These are phyloP conservation scores for Penstemon davidsonii DNA, from an alignment of 257 asterid species.

Conservation along the genomic window DNA sequence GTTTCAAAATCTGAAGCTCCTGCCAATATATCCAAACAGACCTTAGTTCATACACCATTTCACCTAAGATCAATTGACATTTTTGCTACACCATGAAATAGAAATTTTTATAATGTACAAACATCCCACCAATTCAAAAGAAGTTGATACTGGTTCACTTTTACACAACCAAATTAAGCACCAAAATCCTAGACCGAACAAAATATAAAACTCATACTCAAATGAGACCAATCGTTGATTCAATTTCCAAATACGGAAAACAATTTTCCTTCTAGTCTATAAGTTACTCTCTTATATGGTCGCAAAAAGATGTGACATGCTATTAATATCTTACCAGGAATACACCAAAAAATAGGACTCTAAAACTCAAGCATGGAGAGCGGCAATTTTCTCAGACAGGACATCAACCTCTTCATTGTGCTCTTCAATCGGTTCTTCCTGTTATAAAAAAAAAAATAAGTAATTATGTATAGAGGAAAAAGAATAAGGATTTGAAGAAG, in stretches of 20 bases:
- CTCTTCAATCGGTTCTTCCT: slow-evolving; percentile 47
- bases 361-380: slow-evolving; percentile 40
- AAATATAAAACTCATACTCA: neutral
- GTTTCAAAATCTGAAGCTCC: too few relatives aligned
- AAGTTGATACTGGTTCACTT: neutral
- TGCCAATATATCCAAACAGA: too few relatives aligned
- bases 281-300: neutral
- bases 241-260: neutral
- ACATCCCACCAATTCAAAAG: neutral
- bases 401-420: slow-evolving; percentile 47
- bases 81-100: neutral
- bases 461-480: neutral
- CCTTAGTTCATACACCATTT: too few relatives aligned
- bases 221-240: neutral
- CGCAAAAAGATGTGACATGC: neutral
- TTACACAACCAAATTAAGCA: neutral
- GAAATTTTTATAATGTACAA: neutral
- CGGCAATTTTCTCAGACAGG: slow-evolving; percentile 49
- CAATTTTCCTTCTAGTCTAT: neutral
- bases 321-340: neutral
- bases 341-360: neutral
- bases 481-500: neutral
- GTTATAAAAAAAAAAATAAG: slow-evolving; percentile 15
- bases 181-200: too few relatives aligned
- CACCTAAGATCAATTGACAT: neutral